A percentile compares a stretch with the other conserved stretches of the same genome.
phyloP scores from a whole-genome alignment of 2,329 filamentous ascomycete species.

The Acarospora socialis region DNA sequence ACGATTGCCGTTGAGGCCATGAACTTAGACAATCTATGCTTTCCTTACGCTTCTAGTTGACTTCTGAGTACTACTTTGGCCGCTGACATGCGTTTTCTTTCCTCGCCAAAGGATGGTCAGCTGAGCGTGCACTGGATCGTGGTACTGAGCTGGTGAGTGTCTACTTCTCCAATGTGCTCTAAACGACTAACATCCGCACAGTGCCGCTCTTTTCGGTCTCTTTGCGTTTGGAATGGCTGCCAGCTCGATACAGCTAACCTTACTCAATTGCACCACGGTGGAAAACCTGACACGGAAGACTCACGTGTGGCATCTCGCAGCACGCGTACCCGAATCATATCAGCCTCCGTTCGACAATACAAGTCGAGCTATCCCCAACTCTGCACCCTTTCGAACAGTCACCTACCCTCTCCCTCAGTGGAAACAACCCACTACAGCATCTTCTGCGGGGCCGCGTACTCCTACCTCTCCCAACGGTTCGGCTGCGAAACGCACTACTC shows the following conservation, averaged over 20 bases:
- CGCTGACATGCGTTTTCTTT: conserved; percentile 9
- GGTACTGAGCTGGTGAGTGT: conserved; percentile 44
- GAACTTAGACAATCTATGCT: too few species aligned
- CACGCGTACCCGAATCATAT: conserved; percentile 47
- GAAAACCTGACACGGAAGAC: conserved; percentile 53
- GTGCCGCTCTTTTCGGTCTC: conserved; percentile 57
- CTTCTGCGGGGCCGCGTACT: conserved; percentile 10
- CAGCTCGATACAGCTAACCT: conserved; percentile 55
- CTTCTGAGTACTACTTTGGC: conserved; percentile 4
- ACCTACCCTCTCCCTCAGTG: conserved; percentile 46
- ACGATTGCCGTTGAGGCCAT: too few species aligned
- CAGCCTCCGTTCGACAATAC: conserved; percentile 23
- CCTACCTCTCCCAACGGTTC: conserved; percentile 14
- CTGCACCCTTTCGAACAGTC: conserved; percentile 36
- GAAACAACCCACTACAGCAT: conserved; percentile 16
- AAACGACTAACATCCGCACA: conserved; percentile 16
- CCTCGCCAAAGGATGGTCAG: conserved; percentile 18
- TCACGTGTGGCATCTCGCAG: conserved; percentile 57
- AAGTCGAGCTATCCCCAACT: conserved; percentile 26
- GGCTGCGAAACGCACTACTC: conserved; percentile 19
- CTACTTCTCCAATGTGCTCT: conserved; percentile 2
- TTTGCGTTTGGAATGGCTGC: conserved; percentile 66
- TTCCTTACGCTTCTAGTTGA: too few species aligned
- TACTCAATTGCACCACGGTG: conserved; percentile 69
- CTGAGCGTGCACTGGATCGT: conserved; percentile 51